Conservation (phyloP, 1,284 basidiomycete species). For the Trichosporon sp. region DNA sequence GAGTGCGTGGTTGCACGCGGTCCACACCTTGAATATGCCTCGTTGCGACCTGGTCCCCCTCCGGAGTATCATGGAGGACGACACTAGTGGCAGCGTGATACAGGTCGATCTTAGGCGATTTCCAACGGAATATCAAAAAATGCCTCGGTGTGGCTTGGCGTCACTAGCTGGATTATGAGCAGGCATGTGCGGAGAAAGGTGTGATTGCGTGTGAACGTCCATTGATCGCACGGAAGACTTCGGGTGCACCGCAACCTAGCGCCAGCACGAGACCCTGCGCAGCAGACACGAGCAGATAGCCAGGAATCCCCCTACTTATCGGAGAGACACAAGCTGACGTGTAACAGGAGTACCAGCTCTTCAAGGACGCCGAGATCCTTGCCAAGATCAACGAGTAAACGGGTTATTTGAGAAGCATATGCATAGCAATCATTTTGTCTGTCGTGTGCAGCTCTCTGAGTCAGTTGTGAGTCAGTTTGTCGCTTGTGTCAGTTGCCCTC, state of each 20-base stretch:
- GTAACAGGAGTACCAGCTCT: conserved; percentile 87
- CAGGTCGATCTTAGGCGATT: not conserved
- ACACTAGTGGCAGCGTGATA: not conserved
- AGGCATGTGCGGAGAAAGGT: no score
- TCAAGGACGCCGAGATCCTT: conserved; percentile 93
- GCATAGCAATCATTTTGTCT: conserved; percentile 25
- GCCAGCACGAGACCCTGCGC: not conserved
- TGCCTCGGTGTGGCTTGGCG: not conserved
- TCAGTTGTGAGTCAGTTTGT: not conserved
- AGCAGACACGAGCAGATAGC: not conserved
- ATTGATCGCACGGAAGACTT: no score
- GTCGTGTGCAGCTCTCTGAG: not conserved
- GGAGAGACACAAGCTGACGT: conserved; percentile 14
- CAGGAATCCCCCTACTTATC: not conserved
- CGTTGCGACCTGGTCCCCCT: not conserved
- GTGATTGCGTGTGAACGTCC: no score
- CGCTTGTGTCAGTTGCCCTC: no score
- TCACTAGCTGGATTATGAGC: not conserved
- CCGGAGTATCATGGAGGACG: not conserved
- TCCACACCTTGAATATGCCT: not conserved
- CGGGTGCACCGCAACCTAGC: no score
- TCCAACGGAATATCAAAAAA: not conserved
- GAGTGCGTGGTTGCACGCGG: not conserved
- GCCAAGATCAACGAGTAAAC: conserved; percentile 91
- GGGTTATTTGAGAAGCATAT: conserved; percentile 21